Base-by-base conservation (phyloP, 2,329 filamentous ascomycete species). In the Dissoconium aciculare region DNA sequence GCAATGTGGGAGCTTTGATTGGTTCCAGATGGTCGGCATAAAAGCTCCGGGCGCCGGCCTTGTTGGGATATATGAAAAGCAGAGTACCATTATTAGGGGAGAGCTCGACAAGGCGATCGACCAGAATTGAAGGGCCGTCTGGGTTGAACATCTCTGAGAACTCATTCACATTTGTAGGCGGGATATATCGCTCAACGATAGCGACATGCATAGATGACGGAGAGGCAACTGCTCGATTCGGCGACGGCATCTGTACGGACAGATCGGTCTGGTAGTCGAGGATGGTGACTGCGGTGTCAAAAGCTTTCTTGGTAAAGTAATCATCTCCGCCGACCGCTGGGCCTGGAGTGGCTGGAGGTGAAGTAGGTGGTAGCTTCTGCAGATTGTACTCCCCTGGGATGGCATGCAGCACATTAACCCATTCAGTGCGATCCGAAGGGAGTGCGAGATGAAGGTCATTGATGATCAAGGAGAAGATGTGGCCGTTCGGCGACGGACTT, bases 101-200 rank as follows among this genome's bases (percentile, higher is more conserved):
- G 0, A 77, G 57, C 44, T 77, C 72, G 15, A 62, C 56, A 13
- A 77, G 54, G 13, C 72, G 66, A 45, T 77, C 71, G 24, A 71
- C 63, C 2, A 77, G 57, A 28, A 71, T 57, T 0, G 71, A 76
- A 3, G 62, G 63, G 4, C 66, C 64, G 26, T 56, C 59, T 3
- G 60, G 53, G 11, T 56, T 59, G 48, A 75, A 75, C 44, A 76
- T 63, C 39, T 71, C 64, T 17, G 57, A 52, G 36, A 71, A 72
- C 45, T 77, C 72, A 41, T 68, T 62, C 1, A 55, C 46, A 13
- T 64, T 71, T 1, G 69, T 63, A 2, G 72, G 71, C 11, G 72
- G 72, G n/a, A 77, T 69, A 48, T 73, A 76, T 21, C 72, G 66
- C 51, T 77, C 72, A 3, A 76, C 60, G 9, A 75, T 59, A 2